Evolutionary conservation across 2,329 filamentous ascomycete genomes (phyloP), one percentile per base, ranked within the genome.

Genomic region (Fonsecaea nubica): DNA sequence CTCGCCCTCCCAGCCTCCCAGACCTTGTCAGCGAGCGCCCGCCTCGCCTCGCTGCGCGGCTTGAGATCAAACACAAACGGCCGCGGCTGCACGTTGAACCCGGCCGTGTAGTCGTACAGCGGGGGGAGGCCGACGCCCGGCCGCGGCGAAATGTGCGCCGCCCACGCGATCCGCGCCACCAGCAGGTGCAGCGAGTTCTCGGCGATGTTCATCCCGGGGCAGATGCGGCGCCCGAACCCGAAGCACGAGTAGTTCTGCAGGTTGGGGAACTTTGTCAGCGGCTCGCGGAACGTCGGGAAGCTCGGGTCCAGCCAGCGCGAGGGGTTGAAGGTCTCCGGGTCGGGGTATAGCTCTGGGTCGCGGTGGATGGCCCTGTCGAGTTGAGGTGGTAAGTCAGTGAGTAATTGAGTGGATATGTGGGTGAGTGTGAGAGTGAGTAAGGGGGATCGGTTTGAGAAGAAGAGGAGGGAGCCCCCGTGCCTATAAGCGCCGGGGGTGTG

Each of bases 231-330:
- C 2, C 85, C 85, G 75, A 84, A 86, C 15, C 85, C 85, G 64
- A 87, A 87, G 36, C 83, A 82, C 8, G 80, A 80, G 73, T 82
- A 81, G 71, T 84, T 84, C 66, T 84, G 82, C 64, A 86, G 80
- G 62, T 82, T 85, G 3, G 84, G 85, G 63, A 78, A 84, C 53
- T 81, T 76, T 1, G 79, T 81, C 9, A 86, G 79, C 1, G 84
- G 83, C 67, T 83, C 83, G 69, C 80, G 80, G 71, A 81, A 86
- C 0, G 82, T 84, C n/a, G 84, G 84, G 74, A 79, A 86, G 12
- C 77, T 76, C 0, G 82, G 78, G 38, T 84, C 78, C 10, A 84
- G 74, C 84, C 84, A 87, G 56, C 85, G 80, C 33, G 83, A 80
- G 2, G 85, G 85, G 38, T 83, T 81, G 76, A 85, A 87, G 30